These are phyloP conservation scores for Lichtheimia hyalospora DNA, from an alignment of 371 early-diverging fungal species.

Conservation along the genomic window DNA sequence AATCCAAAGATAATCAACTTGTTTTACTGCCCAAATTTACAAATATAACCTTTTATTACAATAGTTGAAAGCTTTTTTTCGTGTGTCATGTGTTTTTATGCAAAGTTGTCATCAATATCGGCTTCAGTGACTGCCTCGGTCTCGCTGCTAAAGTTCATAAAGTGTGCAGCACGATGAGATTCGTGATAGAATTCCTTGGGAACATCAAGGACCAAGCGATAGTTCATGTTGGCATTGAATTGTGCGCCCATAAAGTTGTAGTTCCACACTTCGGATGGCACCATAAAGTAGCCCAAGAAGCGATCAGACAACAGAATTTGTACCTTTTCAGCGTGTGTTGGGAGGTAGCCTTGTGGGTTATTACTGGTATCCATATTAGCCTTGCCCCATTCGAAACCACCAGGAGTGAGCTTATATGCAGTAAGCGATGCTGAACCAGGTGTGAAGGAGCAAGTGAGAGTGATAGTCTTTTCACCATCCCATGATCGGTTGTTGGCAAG, in stretches of 20 bases:
- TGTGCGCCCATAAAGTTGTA: slow-evolving; percentile 91
- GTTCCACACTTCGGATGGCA: slow-evolving; percentile 96
- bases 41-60: background rate
- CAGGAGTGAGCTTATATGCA: slow-evolving; percentile 93
- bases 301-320: slow-evolving; percentile 94
- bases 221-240: slow-evolving; percentile 90
- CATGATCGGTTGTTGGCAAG: slow-evolving; percentile 87
- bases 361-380: slow-evolving; percentile 72
- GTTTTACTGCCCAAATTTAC: background rate
- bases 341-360: slow-evolving; percentile 87
- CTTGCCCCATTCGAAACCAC: slow-evolving; percentile 96
- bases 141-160: slow-evolving; percentile 90
- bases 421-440: slow-evolving; percentile 97
- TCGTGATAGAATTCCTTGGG: slow-evolving; percentile 98
- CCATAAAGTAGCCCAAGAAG: slow-evolving; percentile 98
- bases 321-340: slow-evolving; percentile 91
- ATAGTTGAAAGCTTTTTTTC: background rate
- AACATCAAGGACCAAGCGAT: slow-evolving; percentile 82
- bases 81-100: slow-evolving; percentile 33
- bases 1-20: background rate
- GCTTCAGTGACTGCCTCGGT: slow-evolving; percentile 69
- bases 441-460: slow-evolving; percentile 93
- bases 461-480: slow-evolving; percentile 94
- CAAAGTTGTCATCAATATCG: slow-evolving; percentile 74
- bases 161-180: slow-evolving; percentile 93